Evolutionary conservation across 257 asterid species (phyloP).

Genomic region (Craterostigma plantagineum): DNA sequence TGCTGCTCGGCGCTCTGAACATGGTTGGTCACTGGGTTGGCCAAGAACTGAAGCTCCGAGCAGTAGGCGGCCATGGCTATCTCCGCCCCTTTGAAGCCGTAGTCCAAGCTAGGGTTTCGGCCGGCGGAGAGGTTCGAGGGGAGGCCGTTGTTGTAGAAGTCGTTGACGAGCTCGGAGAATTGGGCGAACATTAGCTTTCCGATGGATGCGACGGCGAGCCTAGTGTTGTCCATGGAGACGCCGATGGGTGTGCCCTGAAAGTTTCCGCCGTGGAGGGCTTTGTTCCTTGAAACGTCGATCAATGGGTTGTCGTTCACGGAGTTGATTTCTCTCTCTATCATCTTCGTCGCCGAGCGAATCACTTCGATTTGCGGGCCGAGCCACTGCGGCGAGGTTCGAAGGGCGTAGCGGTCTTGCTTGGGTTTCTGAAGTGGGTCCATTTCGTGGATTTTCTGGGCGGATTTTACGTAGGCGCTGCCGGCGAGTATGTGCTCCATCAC

Average conservation of each 20-base stretch:
- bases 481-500: slow-evolving; percentile 24
- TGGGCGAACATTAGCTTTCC: slow-evolving; percentile 26
- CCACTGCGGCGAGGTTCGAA: slow-evolving; percentile 29
- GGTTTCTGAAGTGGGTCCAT: slow-evolving; percentile 25
- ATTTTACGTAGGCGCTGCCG: slow-evolving; percentile 16
- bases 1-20: slow-evolving; percentile 28
- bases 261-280: slow-evolving; percentile 24
- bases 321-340: slow-evolving; percentile 25
- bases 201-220: slow-evolving; percentile 23
- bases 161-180: slow-evolving; percentile 19
- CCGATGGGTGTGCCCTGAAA: slow-evolving; percentile 33
- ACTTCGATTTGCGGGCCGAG: slow-evolving; percentile 30
- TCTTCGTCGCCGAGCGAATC: slow-evolving; percentile 20
- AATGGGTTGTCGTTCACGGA: slow-evolving; percentile 21
- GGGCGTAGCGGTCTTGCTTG: slow-evolving; percentile 26
- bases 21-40: slow-evolving; percentile 27
- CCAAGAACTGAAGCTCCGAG: slow-evolving; percentile 24
- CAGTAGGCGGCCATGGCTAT: slow-evolving; percentile 28
- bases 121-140: slow-evolving; percentile 26
- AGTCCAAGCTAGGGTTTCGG: slow-evolving; percentile 28
- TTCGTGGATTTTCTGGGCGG: slow-evolving; percentile 14
- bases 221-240: slow-evolving; percentile 24
- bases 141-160: slow-evolving; percentile 24
- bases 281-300: slow-evolving; percentile 22
- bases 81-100: slow-evolving; percentile 16